Conservation (phyloP, 1,284 basidiomycete species). For the Microbotryum scabiosae region DNA sequence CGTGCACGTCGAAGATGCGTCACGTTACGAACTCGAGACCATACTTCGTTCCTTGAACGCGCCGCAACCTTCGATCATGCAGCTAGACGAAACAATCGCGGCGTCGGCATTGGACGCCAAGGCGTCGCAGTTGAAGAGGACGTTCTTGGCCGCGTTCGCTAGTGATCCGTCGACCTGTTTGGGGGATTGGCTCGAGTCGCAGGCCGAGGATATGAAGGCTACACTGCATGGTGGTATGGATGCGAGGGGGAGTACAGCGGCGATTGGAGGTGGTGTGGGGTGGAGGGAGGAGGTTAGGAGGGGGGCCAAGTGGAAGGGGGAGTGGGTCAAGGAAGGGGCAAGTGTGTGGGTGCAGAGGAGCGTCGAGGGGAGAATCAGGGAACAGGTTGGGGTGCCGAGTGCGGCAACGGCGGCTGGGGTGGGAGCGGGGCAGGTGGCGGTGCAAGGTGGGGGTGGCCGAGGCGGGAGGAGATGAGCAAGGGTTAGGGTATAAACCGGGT, state of each 20-base stretch:
- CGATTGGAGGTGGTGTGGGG: background rate
- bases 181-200: conserved; percentile 80
- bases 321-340: conserved; percentile 25
- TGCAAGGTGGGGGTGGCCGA: too few relatives aligned
- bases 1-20: conserved; percentile 73
- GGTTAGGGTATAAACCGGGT: too few relatives aligned
- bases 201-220: conserved; percentile 76
- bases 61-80: conserved; percentile 43
- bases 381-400: background rate
- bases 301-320: background rate
- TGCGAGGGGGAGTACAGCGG: background rate
- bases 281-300: conserved; percentile 22
- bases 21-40: conserved; percentile 61
- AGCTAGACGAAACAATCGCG: conserved; percentile 9
- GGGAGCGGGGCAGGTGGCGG: too few relatives aligned
- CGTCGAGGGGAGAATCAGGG: conserved; percentile 2
- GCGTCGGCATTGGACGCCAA: conserved; percentile 44
- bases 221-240: background rate
- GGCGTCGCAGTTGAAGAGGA: conserved; percentile 72
- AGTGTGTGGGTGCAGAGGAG: conserved; percentile 8
- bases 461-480: too few relatives aligned
- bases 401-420: too few relatives aligned
- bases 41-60: conserved; percentile 56
- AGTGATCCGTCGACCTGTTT: conserved; percentile 72
- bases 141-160: conserved; percentile 77